phyloP scores from a whole-genome alignment of 1,139 yeast genomes.

The Lipomyces yarrowii region DNA sequence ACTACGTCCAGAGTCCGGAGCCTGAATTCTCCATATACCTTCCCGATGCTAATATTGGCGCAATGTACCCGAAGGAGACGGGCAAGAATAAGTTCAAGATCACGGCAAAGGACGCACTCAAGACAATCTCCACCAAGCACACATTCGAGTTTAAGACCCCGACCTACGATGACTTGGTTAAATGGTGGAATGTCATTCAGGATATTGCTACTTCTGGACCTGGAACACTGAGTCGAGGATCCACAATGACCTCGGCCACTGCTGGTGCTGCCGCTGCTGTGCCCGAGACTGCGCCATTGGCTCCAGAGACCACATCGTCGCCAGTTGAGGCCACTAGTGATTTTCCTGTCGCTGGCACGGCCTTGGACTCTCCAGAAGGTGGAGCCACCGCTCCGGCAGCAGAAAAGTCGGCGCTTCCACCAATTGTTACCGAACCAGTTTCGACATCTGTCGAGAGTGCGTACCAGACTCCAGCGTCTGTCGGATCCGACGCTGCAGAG shows the following conservation, averaged over 20 bases:
- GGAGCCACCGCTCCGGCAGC: background rate
- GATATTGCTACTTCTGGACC: conserved; percentile 36
- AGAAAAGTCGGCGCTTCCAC: background rate
- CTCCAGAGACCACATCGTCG: background rate
- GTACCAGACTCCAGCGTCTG: background rate
- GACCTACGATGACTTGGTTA: conserved; percentile 49
- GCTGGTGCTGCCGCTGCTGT: conserved; percentile 13
- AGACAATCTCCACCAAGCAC: conserved; percentile 45
- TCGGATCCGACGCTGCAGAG: background rate
- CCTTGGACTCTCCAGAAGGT: background rate
- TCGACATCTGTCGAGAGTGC: background rate
- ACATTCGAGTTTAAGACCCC: conserved; percentile 49
- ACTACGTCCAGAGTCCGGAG: conserved; percentile 46
- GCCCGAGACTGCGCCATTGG: background rate
- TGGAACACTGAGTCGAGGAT: conserved; percentile 12
- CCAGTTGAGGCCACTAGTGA: background rate
- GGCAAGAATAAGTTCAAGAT: conserved; percentile 49
- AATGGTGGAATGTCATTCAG: conserved; percentile 51
- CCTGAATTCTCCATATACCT: conserved; percentile 52
- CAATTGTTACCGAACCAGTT: background rate
- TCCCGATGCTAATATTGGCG: conserved; percentile 51
- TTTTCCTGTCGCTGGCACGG: background rate
- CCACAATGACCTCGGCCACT: conserved; percentile 18
- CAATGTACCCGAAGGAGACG: conserved; percentile 41
- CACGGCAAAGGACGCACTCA: conserved; percentile 49